Percentiles rank a stretch among this genome's conserved stretches.
Evolutionary conservation across 2,329 filamentous ascomycete species (phyloP).

Genomic region (Orbilia javanica): DNA sequence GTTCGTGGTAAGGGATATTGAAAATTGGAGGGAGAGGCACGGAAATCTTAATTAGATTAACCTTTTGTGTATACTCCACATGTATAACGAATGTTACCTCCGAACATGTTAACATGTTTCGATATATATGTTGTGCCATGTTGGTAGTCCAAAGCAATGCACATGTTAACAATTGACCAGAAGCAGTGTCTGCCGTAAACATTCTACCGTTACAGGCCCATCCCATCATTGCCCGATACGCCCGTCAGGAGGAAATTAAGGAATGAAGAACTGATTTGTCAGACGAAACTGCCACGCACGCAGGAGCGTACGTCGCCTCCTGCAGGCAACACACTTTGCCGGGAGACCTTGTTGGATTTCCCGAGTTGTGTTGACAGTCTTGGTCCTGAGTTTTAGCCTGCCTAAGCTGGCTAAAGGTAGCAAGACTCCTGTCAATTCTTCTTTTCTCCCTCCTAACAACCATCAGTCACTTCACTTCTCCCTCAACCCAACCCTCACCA

Average conservation of each 20-base stretch:
- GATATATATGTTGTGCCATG: neutral
- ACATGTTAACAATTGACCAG: neutral
- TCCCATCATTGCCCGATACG: too few species aligned
- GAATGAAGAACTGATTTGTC: neutral
- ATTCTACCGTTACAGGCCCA: too few species aligned
- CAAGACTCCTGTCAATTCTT: conserved; percentile 36
- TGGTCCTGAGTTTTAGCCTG: conserved; percentile 29
- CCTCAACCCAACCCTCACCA: conserved; percentile 32
- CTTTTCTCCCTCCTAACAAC: conserved; percentile 19
- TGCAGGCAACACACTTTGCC: conserved; percentile 17
- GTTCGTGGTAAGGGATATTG: neutral
- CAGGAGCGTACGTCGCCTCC: conserved; percentile 16
- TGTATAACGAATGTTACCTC: neutral
- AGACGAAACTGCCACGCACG: neutral
- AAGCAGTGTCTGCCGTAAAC: too few species aligned
- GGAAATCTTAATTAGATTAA: neutral
- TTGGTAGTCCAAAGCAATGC: neutral
- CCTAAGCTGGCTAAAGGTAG: conserved; percentile 35
- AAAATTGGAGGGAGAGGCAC: neutral
- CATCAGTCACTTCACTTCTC: conserved; percentile 10
- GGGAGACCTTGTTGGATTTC: conserved; percentile 41
- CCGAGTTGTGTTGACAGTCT: conserved; percentile 44
- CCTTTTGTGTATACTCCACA: neutral
- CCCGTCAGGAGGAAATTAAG: neutral
- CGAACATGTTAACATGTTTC: neutral